A percentile compares a stretch with the other conserved stretches of the same genome.
phyloP scores from a whole-genome alignment of 129 eudicot species.

The Flaveria brownii region DNA sequence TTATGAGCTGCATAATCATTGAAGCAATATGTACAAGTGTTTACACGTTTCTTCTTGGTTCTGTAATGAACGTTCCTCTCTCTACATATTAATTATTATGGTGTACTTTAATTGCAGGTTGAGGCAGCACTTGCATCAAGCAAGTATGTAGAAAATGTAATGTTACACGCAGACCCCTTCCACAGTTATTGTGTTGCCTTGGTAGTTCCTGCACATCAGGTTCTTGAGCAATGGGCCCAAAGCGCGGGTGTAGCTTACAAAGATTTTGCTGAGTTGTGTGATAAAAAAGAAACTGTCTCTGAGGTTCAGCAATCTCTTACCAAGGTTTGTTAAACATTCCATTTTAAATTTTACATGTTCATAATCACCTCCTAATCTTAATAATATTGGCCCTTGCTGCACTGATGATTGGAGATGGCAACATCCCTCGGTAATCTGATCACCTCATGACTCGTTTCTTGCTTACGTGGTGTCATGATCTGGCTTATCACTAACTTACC shows the following conservation, averaged over 20 bases:
- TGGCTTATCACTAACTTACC: not conserved
- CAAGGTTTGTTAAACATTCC: constrained; percentile 51
- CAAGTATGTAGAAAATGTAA: constrained; percentile 74
- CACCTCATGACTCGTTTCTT: not conserved
- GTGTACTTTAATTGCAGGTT: constrained; percentile 50
- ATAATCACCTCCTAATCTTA: not conserved
- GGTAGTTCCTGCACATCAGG: constrained; percentile 70
- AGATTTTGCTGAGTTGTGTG: constrained; percentile 69
- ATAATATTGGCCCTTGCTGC: not conserved
- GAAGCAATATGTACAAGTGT: not conserved
- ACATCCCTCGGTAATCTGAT: not conserved
- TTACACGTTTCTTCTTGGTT: too few relatives aligned
- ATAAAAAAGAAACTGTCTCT: constrained; percentile 53
- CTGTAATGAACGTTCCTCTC: too few relatives aligned
- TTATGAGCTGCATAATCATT: too few relatives aligned
- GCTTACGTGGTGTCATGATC: too few relatives aligned
- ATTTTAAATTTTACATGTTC: not conserved
- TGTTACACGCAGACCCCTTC: constrained; percentile 90
- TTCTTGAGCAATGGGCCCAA: constrained; percentile 82
- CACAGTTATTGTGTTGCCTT: constrained; percentile 81
- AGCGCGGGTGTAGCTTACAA: constrained; percentile 50
- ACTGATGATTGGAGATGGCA: not conserved
- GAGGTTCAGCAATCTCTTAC: constrained; percentile 80
- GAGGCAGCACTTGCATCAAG: constrained; percentile 85
- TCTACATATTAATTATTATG: not conserved